Percentiles rank a stretch among this genome's conserved stretches.
phyloP scores from a whole-genome alignment of 2,329 filamentous ascomycete genomes.

The Didymella sp. region DNA sequence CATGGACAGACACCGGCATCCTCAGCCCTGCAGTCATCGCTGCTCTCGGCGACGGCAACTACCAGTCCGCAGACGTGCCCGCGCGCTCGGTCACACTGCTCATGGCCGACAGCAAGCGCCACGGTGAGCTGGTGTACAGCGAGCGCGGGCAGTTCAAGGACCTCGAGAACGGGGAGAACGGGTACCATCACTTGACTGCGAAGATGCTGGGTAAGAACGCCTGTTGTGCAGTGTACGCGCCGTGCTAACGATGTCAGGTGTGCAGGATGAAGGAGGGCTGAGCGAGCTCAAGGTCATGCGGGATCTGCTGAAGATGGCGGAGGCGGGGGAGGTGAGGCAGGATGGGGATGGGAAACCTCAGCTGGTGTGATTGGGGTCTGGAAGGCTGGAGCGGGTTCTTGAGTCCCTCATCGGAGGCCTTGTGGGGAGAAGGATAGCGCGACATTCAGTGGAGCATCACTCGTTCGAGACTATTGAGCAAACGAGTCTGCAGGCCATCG shows the following conservation, averaged over 20 bases:
- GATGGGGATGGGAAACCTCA: background rate
- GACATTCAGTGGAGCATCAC: too few species aligned
- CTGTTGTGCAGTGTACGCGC: too few species aligned
- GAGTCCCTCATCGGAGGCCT: background rate
- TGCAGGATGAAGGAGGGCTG: conserved; percentile 6
- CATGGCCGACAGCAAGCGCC: conserved; percentile 38
- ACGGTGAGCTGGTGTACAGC: conserved; percentile 40
- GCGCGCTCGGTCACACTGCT: conserved; percentile 33
- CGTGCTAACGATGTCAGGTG: too few species aligned
- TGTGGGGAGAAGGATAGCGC: background rate
- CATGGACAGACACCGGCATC: conserved; percentile 43
- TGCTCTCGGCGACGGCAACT: conserved; percentile 24
- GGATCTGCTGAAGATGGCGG: conserved; percentile 7
- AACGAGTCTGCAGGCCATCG: background rate
- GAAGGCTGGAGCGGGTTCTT: background rate
- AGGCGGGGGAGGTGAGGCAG: background rate
- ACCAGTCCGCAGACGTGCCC: conserved; percentile 35
- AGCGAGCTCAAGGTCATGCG: conserved; percentile 15
- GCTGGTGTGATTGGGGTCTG: background rate
- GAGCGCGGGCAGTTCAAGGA: conserved; percentile 36
- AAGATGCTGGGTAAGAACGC: too few species aligned
- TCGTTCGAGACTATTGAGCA: too few species aligned
- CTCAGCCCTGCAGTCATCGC: conserved; percentile 21
- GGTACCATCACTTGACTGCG: conserved; percentile 27
- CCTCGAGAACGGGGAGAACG: conserved; percentile 37